Base-by-base conservation (phyloP, 163 green algal genomes). In the Coccomyxa subellipsoidea region DNA sequence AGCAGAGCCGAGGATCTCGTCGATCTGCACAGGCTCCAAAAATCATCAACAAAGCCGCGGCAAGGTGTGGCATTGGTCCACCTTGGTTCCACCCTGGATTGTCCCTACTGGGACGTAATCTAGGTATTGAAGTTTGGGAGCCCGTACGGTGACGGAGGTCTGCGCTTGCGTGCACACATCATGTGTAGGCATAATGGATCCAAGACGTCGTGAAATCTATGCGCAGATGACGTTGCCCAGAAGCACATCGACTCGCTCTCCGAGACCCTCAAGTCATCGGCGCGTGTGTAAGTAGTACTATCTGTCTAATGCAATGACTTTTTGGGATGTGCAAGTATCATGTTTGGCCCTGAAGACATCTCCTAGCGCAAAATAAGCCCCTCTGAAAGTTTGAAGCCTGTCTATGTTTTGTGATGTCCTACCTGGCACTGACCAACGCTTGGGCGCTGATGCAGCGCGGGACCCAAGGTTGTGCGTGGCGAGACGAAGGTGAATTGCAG, bases 21-120 rank as follows among this genome's bases (percentile, higher is more conserved):
- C 7, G 84, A 92, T 54, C 85, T 94, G 70, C 87, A 89, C 69
- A 83, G 85, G 25, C 82, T 94, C 82, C 91, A 94, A 78, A 94
- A 92, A 78, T 89, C 38, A 59, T 73, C 82, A 4, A 88, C 81
- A 29, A 81, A 84, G 38, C 84, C 84, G 31, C 76, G 80, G 12
- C 47, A 70, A 72, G 83, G 79, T 87, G n/a, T 39, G 37, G 38
- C 37, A 21, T 5, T 29, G 54, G 34, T 34, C 37, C 12, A 38
- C 35, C 23, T 66, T 21, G 15, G 12, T 29, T 36, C 39, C 73
- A 32, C 72, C 36, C 66, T 23, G 39, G 35, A 18, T 38, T 35
- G 35, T 47, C 59, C 7, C 10, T 69, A 1, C 25, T 66, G 54
- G 70, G 15, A 21, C 3, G 40, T 9, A 39, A 78, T 25, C 32